Evolutionary conservation across 2,329 filamentous ascomycete genomes (phyloP), one percentile per base, ranked within the genome.

Genomic region (Alternaria infectoria): DNA sequence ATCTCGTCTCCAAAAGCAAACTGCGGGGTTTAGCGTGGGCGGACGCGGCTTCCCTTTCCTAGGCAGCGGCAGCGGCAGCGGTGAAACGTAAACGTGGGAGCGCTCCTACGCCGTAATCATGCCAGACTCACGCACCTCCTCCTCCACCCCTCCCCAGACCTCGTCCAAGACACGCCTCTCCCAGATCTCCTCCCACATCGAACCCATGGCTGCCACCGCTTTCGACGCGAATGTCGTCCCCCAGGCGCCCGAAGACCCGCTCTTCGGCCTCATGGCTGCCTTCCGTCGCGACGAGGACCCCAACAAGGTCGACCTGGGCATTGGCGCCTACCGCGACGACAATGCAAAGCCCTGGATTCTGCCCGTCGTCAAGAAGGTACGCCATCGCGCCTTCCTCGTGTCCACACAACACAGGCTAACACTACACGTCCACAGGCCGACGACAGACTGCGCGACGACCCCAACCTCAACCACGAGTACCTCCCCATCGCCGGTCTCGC

Each of bases 331-430:
- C 83, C 88, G 96, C 79, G 96, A 97, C 77, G 87, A 98, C 83
- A 91, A 94, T 78, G 95, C 93, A 65, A 98, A 98, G 85, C 96
- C 96, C 4, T 99, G 96, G 96, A 90, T 99, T 66, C 83, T 99
- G 67, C 95, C 96, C 19, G 95, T 98, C 3, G 95, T 98, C 66
- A 96, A 93, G 84, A 96, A 97, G 92, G 95, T 97, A 84, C 77
- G 84, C 60, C 54, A 32, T 17, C 11, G 19, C 32, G 45, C 54
- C 36, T 30, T 47, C 59, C 21, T 49, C 46, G 1, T 28, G 11
- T n/a, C 21, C 26, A 7, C 36, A 40, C 17, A 15, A 13, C 49
- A 45, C 47, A 26, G 26, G 19, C 60, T 62, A 40, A 59, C 55
- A 45, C 10, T n/a, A 6, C 11, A 40, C n/a, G 36, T 40, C 36